Evolutionary conservation across 2,329 filamentous ascomycete species (phyloP).

Genomic region (Botrytis paeoniae): DNA sequence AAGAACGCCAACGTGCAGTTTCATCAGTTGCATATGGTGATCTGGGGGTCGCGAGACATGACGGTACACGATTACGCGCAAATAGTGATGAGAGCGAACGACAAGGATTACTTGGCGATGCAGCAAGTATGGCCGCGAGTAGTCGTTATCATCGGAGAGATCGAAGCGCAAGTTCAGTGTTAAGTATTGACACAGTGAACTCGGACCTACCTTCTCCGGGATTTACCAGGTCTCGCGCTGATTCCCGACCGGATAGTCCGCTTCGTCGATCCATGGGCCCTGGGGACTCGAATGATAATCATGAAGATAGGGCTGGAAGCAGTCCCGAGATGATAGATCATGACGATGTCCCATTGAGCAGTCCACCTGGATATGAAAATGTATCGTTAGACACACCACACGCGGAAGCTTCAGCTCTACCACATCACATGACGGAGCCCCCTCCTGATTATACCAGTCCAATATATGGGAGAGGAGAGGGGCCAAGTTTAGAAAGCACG

Average conservation of each 20-base stretch:
- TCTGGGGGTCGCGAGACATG: conserved; percentile 71
- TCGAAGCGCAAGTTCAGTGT: conserved; percentile 51
- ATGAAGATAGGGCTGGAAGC: conserved; percentile 32
- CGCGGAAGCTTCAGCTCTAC: conserved; percentile 13
- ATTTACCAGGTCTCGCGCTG: conserved; percentile 41
- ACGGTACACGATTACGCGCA: conserved; percentile 71
- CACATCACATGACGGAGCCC: conserved; percentile 24
- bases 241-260: conserved; percentile 46
- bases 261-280: conserved; percentile 20
- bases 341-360: conserved; percentile 34
- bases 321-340: conserved; percentile 36
- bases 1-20: conserved; percentile 62
- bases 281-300: conserved; percentile 20
- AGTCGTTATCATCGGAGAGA: conserved; percentile 45
- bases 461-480: conserved; percentile 26
- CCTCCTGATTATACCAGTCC: conserved; percentile 36
- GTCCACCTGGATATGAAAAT: conserved; percentile 37
- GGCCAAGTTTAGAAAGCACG: conserved; percentile 15
- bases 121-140: conserved; percentile 49
- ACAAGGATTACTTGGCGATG: conserved; percentile 67
- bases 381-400: conserved; percentile 33
- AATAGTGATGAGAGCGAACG: conserved; percentile 70
- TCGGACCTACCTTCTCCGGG: conserved; percentile 43
- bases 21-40: conserved; percentile 76
- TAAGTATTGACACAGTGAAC: conserved; percentile 51